Evolutionary conservation across 495 filamentous ascomycete species (phyloP).

Genomic region (Tuber aestivum): DNA sequence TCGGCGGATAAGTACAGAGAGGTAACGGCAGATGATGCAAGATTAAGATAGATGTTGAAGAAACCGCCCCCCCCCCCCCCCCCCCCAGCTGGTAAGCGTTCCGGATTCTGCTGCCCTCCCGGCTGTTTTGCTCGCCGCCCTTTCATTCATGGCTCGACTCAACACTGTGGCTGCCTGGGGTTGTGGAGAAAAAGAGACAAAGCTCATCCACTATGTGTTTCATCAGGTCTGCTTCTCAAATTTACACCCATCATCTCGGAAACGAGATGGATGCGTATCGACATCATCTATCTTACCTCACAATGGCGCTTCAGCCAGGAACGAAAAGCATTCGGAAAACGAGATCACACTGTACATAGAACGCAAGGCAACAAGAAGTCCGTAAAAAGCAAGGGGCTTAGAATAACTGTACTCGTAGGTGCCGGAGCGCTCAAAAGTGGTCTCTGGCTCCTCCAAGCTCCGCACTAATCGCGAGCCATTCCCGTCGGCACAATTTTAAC

Average conservation of each 20-base stretch:
- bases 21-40: constrained; percentile 40
- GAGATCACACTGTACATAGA: constrained; percentile 20
- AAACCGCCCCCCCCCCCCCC: too few relatives aligned
- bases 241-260: constrained; percentile 19
- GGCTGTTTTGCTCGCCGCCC: constrained; percentile 21
- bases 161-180: neutral
- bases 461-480: neutral
- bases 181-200: neutral
- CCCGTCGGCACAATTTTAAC: neutral
- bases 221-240: constrained; percentile 2
- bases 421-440: neutral
- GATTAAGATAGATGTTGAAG: constrained; percentile 40
- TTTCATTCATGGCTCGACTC: constrained; percentile 1
- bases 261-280: constrained; percentile 29
- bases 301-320: constrained; percentile 11
- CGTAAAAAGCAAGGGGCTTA: constrained; percentile 38
- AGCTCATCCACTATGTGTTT: neutral
- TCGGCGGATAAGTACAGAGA: constrained; percentile 40
- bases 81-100: constrained; percentile 38
- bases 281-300: constrained; percentile 18
- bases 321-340: constrained; percentile 25
- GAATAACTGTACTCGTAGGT: constrained; percentile 19
- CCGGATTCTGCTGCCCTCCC: constrained; percentile 38
- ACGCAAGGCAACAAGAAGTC: constrained; percentile 23
- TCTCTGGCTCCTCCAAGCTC: neutral